Conservation (phyloP, 2,329 filamentous ascomycete genomes). For the Aaosphaeria arxii region DNA sequence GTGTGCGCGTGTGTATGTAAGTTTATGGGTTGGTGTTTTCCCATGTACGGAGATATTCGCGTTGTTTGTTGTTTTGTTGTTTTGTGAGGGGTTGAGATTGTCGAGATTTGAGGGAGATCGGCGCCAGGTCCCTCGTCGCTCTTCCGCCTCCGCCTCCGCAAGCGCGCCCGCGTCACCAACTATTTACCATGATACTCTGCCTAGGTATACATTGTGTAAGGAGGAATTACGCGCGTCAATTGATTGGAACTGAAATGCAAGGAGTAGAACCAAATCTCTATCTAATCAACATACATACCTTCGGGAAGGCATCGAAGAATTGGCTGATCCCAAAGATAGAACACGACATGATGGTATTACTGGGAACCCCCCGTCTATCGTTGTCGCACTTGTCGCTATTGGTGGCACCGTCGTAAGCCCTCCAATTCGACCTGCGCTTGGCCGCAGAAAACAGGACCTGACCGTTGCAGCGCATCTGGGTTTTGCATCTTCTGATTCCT, state of each 20-base stretch:
- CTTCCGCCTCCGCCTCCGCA: neutral
- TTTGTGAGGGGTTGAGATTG: constrained; percentile 13
- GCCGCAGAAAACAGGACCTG: constrained; percentile 18
- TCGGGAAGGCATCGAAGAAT: no score
- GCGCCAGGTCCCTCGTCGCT: constrained; percentile 4
- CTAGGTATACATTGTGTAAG: no score
- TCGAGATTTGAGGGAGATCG: constrained; percentile 5
- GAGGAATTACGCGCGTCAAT: no score
- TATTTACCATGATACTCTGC: no score
- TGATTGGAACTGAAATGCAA: no score
- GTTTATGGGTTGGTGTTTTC: constrained; percentile 1
- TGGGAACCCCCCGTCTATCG: constrained; percentile 5
- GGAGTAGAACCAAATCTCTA: no score
- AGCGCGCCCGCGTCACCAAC: no score
- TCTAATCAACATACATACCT: no score
- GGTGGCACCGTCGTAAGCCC: neutral
- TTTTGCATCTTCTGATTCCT: neutral
- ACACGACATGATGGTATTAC: neutral
- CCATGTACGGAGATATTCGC: neutral
- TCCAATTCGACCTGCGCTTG: constrained; percentile 24
- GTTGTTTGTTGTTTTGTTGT: constrained; percentile 6
- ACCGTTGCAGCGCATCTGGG: constrained; percentile 12
- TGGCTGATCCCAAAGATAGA: no score
- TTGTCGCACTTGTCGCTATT: constrained; percentile 21
- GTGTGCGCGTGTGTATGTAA: constrained; percentile 2